Conservation (phyloP, 108 stramenopile species). For the Epithemia pelagica region DNA sequence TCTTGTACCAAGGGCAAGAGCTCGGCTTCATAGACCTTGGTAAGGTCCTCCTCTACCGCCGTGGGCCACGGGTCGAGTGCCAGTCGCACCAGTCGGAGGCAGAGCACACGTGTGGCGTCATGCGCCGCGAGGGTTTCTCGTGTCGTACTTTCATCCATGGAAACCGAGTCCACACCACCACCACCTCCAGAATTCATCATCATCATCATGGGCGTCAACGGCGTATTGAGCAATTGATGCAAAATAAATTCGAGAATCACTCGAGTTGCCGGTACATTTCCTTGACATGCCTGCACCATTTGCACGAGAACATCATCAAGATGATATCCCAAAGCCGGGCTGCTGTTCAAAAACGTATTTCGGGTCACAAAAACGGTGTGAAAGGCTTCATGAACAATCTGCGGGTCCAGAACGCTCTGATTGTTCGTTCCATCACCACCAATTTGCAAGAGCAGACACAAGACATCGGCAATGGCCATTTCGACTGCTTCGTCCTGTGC, state of each 20-base stretch:
- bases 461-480: conserved; percentile 85
- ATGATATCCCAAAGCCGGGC: conserved; percentile 72
- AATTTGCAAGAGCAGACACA: conserved; percentile 32
- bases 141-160: conserved; percentile 29
- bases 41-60: neutral
- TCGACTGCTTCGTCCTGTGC: conserved; percentile 88
- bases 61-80: conserved; percentile 41
- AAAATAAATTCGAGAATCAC: conserved; percentile 69
- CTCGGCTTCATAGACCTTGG: neutral
- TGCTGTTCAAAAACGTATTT: conserved; percentile 67
- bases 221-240: conserved; percentile 59
- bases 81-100: conserved; percentile 60
- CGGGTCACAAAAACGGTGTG: conserved; percentile 73
- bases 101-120: conserved; percentile 63
- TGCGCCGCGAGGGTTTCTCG: conserved; percentile 46
- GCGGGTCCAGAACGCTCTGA: conserved; percentile 24
- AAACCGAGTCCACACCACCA: conserved; percentile 9
- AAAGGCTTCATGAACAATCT: conserved; percentile 65
- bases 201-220: conserved; percentile 18
- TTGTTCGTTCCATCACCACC: conserved; percentile 7
- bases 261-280: conserved; percentile 19
- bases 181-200: too few relatives aligned
- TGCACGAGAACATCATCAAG: conserved; percentile 71
- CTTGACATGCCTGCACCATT: conserved; percentile 29
- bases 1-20: conserved; percentile 64